These are phyloP conservation scores for Dothistroma septosporum DNA, from an alignment of 2,329 filamentous ascomycete genomes.

Conservation along the genomic window DNA sequence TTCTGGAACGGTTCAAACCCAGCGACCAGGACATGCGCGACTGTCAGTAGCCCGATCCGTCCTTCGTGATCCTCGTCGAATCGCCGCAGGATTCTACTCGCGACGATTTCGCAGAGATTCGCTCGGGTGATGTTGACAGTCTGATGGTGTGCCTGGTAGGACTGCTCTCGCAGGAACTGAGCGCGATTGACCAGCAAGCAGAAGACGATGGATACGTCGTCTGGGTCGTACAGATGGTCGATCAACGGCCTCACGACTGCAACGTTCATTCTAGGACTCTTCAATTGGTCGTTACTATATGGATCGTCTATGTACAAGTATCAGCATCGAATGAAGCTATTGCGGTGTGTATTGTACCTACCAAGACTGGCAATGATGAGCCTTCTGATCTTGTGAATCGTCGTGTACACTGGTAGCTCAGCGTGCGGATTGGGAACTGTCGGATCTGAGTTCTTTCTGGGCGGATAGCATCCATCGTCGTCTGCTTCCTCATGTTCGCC, in stretches of 20 bases:
- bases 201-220: conserved; percentile 80
- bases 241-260: conserved; percentile 75
- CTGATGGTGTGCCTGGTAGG: conserved; percentile 69
- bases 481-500: conserved; percentile 45
- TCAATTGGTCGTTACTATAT: conserved; percentile 70
- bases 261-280: conserved; percentile 76
- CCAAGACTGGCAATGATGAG: conserved; percentile 47
- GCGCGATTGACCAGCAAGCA: conserved; percentile 77
- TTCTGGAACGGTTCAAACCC: conserved; percentile 85
- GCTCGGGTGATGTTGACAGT: conserved; percentile 77
- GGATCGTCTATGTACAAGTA: conserved; percentile 50
- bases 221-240: conserved; percentile 74
- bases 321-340: conserved; percentile 6
- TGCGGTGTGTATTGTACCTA: conserved; percentile 21
- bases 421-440: conserved; percentile 54
- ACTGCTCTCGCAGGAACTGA: conserved; percentile 74
- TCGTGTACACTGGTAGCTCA: conserved; percentile 68
- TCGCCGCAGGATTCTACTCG: conserved; percentile 69
- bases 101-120: conserved; percentile 73
- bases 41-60: conserved; percentile 63
- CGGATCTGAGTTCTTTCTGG: conserved; percentile 36
- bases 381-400: conserved; percentile 59
- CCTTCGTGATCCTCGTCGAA: conserved; percentile 75
- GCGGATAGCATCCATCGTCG: conserved; percentile 44
- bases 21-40: conserved; percentile 75